Base-by-base conservation (phyloP, 1,139 yeast species). In the Geotrichum histeridarum region DNA sequence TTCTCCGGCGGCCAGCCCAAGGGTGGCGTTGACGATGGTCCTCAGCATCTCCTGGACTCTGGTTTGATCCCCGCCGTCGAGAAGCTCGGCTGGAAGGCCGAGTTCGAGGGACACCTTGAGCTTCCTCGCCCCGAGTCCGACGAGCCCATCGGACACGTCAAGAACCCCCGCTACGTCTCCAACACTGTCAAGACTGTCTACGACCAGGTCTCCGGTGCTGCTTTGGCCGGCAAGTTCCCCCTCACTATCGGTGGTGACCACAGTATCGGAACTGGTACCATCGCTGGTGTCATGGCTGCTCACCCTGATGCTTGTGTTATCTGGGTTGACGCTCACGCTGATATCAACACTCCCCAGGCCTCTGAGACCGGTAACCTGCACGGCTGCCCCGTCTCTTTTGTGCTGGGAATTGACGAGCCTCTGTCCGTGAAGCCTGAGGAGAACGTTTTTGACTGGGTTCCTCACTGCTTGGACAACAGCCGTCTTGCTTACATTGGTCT, bases 251-350 rank as follows among this genome's bases (percentile, higher is more conserved):
- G 99, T 54, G 99, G 99, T 54, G 99, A 93, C 72, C 99, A 93
- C 70, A 89, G 97, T 4, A 86, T 93, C 61, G 98, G 96, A 54
- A 89, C 93, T 65, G 96, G 96, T 50, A 90, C 98, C 7, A 84
- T 91, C 41, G 78, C 89, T 41, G 99, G 95, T 11, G 86, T 91
- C 48, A 77, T 89, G 63, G 80, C 80, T 33, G 80, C 82, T 60
- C 77, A 86, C 69, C 96, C 97, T 18, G 88, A 90, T 61, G 90
- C 96, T 32, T 89, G 96, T 66, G 78, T 93, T 49, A 70, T 93
- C 60, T 93, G 99, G 99, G 86, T 93, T 62, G 99, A 93, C 72
- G 99, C 99, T 1, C 99, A 93, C 68, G 97, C 98, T 36, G 99
- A 93, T 70, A 84, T 93, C 67, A 93, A 93, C 75, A 86, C 97